These are phyloP conservation scores for Anastatica hierochuntica DNA, from an alignment of 345 rosid species.

Conservation along the genomic window DNA sequence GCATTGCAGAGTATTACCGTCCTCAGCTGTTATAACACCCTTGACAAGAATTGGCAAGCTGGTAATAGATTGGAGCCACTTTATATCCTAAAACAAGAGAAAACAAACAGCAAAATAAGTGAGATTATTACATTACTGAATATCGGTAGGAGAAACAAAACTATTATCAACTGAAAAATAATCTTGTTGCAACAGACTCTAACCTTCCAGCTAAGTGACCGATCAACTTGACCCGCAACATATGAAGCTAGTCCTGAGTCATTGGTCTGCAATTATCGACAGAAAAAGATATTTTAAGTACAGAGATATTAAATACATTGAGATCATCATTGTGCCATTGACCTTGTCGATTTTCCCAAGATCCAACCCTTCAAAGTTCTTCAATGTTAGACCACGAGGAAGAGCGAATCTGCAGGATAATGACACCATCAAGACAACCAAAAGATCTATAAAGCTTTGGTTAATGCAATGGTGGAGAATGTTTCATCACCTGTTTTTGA, in stretches of 20 bases:
- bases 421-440: background rate
- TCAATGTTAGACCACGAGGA: conserved; percentile 64
- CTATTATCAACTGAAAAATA: background rate
- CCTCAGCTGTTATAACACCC: conserved; percentile 78
- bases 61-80: conserved; percentile 80
- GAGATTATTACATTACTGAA: background rate
- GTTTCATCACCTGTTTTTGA: conserved; percentile 74
- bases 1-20: conserved; percentile 30
- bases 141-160: no score
- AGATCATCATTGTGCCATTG: background rate
- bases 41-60: conserved; percentile 67
- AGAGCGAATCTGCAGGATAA: conserved; percentile 45
- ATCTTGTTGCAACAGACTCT: background rate
- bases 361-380: conserved; percentile 81
- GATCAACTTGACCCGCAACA: conserved; percentile 78
- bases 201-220: conserved; percentile 82
- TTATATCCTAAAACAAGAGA: conserved; percentile 35
- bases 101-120: background rate
- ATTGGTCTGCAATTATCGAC: conserved; percentile 31
- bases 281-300: background rate
- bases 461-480: background rate
- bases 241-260: conserved; percentile 82
- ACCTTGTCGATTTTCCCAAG: conserved; percentile 76
- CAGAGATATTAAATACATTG: background rate
- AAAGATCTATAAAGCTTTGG: background rate